Evolutionary conservation across 1,284 basidiomycete species (phyloP), one percentile per base, ranked within the genome.

Genomic region (Melampsora americana): DNA sequence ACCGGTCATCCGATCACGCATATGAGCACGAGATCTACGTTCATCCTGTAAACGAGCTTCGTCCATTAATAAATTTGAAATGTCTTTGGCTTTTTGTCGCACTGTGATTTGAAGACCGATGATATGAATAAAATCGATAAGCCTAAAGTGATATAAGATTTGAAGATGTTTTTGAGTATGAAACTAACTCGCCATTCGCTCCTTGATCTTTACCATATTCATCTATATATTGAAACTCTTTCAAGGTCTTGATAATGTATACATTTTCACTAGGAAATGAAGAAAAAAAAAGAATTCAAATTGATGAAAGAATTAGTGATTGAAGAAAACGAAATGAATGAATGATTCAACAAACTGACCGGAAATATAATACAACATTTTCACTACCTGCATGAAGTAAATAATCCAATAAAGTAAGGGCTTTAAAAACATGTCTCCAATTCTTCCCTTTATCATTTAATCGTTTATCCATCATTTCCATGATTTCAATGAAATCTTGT

Each of bases 351-450:
- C 11, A 30, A 20, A 62, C 70, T 66, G 3, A 73, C 81, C 89
- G 89, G 87, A 99, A 99, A 86, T 99, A 99, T 82, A 97, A 92
- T 79, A 99, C 94, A 39, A 96, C 93, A 82, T 99, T 98, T 84
- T 99, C 95, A 1, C 92, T 95, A 44, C 96, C 96, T 74, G 93
- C 92, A 82, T 99, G 95, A 35, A 99, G 88, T 69, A 92, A 90
- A 82, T 99, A 99, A 84, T 99, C 96, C 65, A 99, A 89, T 12
- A 99, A 87, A 0, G 95, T 98, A 72, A 99, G 87, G 66, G 93
- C 92, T 91, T 99, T 99, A 89, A 98, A 99, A 78, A 99, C 96
- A 86, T 99, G 96, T 69, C 95, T 87, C 96, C 96, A 99, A 82
- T 99, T 98, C 89, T 99, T 99, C 56, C 96, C 96, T 86, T 98